A percentile compares a stretch with the other conserved stretches of the same genome.
Conservation (phyloP, 2,329 filamentous ascomycete genomes). For the Pseudocercospora vitis region DNA sequence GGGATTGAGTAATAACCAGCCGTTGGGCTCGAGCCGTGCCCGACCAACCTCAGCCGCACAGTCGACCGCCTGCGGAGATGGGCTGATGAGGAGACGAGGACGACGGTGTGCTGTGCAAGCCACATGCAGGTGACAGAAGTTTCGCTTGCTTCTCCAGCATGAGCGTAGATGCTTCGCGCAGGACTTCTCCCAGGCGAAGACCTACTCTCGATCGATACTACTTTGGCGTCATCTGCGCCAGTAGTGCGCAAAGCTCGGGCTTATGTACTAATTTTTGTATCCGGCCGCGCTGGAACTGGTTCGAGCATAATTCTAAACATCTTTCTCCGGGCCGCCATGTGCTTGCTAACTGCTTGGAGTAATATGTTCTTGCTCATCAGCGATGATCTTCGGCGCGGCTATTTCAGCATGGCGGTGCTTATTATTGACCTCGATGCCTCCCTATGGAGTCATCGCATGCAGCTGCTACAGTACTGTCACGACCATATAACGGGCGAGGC, state of each 20-base stretch:
- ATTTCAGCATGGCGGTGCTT: slow-evolving; percentile 7
- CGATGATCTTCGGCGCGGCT: slow-evolving; percentile 3
- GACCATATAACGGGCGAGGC: slow-evolving; percentile 5
- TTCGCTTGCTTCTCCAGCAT: background rate
- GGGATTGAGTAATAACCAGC: background rate
- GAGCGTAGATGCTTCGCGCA: background rate
- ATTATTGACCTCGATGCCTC: background rate
- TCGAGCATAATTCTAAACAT: slow-evolving; percentile 3
- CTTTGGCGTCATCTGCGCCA: slow-evolving; percentile 7
- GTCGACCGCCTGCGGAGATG: too few relatives aligned
- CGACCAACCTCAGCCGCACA: too few relatives aligned
- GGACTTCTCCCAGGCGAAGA: background rate
- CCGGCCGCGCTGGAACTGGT: background rate
- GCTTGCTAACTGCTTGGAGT: slow-evolving; percentile 5
- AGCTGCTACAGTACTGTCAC: background rate
- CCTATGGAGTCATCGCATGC: slow-evolving; percentile 1
- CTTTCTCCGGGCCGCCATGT: slow-evolving; percentile 7
- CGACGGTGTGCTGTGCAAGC: background rate
- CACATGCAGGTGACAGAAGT: background rate
- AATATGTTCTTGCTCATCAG: slow-evolving; percentile 14
- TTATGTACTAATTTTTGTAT: slow-evolving; percentile 6
- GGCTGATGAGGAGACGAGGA: too few relatives aligned
- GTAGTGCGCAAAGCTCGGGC: slow-evolving; percentile 1
- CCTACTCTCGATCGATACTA: background rate
- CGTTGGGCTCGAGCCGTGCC: too few relatives aligned